phyloP scores from a whole-genome alignment of 768 basidiomycete genomes.

The Phanerochaete carnosa region DNA sequence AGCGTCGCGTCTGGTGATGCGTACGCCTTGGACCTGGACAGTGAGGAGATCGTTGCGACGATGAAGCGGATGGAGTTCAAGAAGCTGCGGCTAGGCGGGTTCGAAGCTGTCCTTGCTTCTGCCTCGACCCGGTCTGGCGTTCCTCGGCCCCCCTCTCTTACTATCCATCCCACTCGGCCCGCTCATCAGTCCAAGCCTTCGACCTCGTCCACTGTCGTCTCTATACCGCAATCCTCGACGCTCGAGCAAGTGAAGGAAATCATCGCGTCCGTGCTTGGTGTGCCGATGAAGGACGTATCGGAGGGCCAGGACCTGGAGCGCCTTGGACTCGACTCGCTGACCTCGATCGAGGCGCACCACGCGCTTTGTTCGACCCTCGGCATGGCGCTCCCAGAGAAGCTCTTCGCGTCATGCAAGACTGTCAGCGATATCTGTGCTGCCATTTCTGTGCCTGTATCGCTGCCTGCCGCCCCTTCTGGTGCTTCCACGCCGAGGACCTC shows the following conservation, averaged over 20 bases:
- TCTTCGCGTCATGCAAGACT: constrained; percentile 41
- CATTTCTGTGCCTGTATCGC: not conserved
- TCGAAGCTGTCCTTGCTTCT: constrained; percentile 21
- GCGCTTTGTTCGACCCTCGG: constrained; percentile 39
- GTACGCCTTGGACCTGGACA: constrained; percentile 39
- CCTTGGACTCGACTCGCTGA: constrained; percentile 63
- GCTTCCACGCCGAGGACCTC: not conserved
- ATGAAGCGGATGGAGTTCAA: constrained; percentile 59
- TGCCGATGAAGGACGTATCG: constrained; percentile 31
- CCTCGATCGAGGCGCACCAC: constrained; percentile 58
- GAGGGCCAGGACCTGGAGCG: constrained; percentile 46
- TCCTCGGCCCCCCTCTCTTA: too few species aligned
- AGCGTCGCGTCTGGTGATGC: constrained; percentile 43
- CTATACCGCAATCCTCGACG: not conserved
- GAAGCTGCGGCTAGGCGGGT: constrained; percentile 45
- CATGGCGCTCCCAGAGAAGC: constrained; percentile 39
- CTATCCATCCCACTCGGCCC: constrained; percentile 13
- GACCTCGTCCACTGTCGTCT: not conserved
- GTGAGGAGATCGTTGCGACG: constrained; percentile 44
- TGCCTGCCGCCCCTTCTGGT: not conserved
- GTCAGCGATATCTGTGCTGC: constrained; percentile 32
- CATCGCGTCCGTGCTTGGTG: constrained; percentile 45
- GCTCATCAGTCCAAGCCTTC: not conserved
- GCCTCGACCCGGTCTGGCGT: not conserved
- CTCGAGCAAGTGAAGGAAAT: constrained; percentile 23